Evolutionary conservation across 108 stramenopile species (phyloP).

Genomic region (Cyclotella sp.): DNA sequence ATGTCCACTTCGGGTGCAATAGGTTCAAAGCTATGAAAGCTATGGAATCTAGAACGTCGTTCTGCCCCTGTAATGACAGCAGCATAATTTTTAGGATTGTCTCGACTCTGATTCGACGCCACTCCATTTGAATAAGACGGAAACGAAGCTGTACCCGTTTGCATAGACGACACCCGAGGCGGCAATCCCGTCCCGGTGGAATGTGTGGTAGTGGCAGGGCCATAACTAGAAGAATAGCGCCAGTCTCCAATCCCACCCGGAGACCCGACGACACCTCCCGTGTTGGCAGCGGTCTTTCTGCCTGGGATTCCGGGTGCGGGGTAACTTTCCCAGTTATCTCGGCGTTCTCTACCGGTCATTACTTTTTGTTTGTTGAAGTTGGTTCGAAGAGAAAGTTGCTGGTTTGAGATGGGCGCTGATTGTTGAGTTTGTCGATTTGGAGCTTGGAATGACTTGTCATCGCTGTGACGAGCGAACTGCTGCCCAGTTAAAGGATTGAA

Average conservation of each 20-base stretch:
- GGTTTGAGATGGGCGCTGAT: neutral
- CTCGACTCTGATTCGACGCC: too few species aligned
- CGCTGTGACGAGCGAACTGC: too few species aligned
- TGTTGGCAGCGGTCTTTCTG: neutral
- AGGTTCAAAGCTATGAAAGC: constrained; percentile 12
- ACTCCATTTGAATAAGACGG: neutral
- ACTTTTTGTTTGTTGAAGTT: neutral
- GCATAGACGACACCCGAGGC: neutral
- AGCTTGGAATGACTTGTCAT: too few species aligned
- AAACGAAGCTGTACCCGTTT: neutral
- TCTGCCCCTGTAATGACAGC: constrained; percentile 13
- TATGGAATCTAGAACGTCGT: constrained; percentile 11
- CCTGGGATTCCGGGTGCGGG: neutral
- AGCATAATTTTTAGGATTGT: too few species aligned
- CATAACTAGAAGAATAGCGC: constrained; percentile 1
- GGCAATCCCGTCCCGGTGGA: neutral
- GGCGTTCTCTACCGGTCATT: constrained; percentile 6
- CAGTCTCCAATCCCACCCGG: constrained; percentile 1
- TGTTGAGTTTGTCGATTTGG: neutral
- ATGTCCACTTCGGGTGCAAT: neutral
- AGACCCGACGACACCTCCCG: constrained; percentile 3
- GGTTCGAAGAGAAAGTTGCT: neutral
- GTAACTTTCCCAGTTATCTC: constrained; percentile 3
- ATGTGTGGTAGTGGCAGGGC: constrained; percentile 4
- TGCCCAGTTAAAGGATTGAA: too few species aligned